A percentile compares a stretch with the other conserved stretches of the same genome.
phyloP scores from a whole-genome alignment of 2,329 filamentous ascomycete species.

The Trichoderma sp. region DNA sequence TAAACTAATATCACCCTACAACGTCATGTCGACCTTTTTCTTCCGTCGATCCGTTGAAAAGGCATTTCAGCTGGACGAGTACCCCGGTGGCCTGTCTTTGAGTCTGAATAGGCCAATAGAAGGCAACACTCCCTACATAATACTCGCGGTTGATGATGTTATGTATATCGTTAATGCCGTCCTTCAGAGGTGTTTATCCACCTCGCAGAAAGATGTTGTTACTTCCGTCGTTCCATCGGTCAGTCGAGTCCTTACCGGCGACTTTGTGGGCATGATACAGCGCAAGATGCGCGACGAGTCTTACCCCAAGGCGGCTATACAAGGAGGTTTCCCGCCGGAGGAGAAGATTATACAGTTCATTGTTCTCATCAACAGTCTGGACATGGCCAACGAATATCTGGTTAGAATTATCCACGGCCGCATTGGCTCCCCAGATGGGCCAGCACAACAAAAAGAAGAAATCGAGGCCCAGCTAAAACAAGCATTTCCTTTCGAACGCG shows the following conservation, averaged over 20 bases:
- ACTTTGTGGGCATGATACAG: conserved; percentile 96
- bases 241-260: conserved; percentile 74
- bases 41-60: conserved; percentile 95
- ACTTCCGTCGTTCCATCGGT: conserved; percentile 75
- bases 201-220: conserved; percentile 76
- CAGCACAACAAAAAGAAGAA: conserved; percentile 33
- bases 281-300: conserved; percentile 96
- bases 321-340: conserved; percentile 82
- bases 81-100: conserved; percentile 74
- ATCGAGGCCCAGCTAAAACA: conserved; percentile 51
- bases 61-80: conserved; percentile 93
- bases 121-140: conserved; percentile 83
- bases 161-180: conserved; percentile 99
- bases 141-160: conserved; percentile 93
- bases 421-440: conserved; percentile 46
- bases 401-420: conserved; percentile 76
- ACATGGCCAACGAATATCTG: conserved; percentile 88
- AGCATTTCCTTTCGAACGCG: conserved; percentile 77
- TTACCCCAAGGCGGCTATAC: conserved; percentile 76
- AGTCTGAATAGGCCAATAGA: conserved; percentile 69
- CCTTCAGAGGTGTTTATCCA: conserved; percentile 79
- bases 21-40: conserved; percentile 92
- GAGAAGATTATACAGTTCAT: conserved; percentile 86
- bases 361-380: conserved; percentile 91
- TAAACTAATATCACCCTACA: conserved; percentile 77